Base-by-base conservation (phyloP, 1,284 basidiomycete genomes). In the Malassezia furfur region DNA sequence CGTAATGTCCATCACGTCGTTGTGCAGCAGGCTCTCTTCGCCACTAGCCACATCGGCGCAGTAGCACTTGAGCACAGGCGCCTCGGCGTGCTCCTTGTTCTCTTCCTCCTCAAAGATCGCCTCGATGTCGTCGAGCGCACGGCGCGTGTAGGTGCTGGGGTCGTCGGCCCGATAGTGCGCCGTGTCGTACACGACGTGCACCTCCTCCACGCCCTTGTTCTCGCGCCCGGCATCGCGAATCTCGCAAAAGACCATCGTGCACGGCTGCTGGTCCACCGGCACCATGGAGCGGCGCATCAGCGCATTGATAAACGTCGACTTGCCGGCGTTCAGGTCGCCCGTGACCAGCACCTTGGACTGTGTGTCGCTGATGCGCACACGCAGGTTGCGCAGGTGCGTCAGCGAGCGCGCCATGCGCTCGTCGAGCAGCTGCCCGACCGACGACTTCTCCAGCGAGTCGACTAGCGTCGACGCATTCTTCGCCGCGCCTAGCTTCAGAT, bases 261-360 rank as follows among this genome's bases (percentile, higher is more conserved):
- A 89, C 3, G 94, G 94, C 74, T 98, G 94, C 76, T 99, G 91
- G 76, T 99, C 94, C 57, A 91, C 85, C 3, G 94, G 91, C 85
- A 98, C 90, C 49, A 96, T 56, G 14, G 62, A 51, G 15, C 84
- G 75, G 87, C 85, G 41, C 86, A 83, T 52, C 34, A 99, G 79
- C 1, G 91, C 88, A 69, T 99, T 98, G 75, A 98, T 89, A 70
- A 98, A 87, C 0, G 94, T 98, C 32, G 91, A 96, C 78, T 99
- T 99, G 68, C 94, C 94, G 31, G 94, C 88, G 74, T 99, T 99
- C 57, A 98, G 81, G 76, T 99, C 94, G 63, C 94, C 94, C n/a
- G 94, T 98, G 59, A 99, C 89, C 60, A 99, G 83, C 43, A 99
- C 91, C 74, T 96, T 91, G 65, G 89, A 93, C 12, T 89, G 88